Percentiles rank a stretch among this genome's conserved stretches.
Conservation (phyloP, 345 rosid species). For the Bretschneidera sinensis region DNA sequence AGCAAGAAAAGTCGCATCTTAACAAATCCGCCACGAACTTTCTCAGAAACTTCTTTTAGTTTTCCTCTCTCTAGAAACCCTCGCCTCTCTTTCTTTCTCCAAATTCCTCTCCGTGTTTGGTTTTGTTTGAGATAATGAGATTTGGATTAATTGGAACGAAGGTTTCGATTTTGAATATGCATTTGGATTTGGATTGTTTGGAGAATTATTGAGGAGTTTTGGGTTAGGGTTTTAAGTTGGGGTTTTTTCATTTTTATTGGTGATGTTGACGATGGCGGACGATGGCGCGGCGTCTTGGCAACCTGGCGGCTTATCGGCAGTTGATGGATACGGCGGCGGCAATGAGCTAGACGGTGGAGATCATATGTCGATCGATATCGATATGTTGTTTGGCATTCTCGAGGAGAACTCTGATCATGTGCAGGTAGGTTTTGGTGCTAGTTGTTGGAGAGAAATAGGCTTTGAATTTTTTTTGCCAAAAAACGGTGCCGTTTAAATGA, state of each 20-base stretch:
- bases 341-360: conserved; percentile 23
- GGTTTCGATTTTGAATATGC: background rate
- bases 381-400: conserved; percentile 27
- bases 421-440: conserved; percentile 33
- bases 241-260: conserved; percentile 3
- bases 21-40: conserved; percentile 22
- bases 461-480: background rate
- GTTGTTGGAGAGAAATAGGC: background rate
- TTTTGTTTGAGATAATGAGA: background rate
- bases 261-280: conserved; percentile 32
- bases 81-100: background rate
- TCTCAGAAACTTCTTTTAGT: conserved; percentile 18
- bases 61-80: background rate
- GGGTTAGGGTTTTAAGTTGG: too few relatives aligned
- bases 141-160: conserved; percentile 8
- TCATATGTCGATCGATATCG: conserved; percentile 39
- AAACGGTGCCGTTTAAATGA: background rate
- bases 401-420: conserved; percentile 29
- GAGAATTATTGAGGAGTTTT: background rate
- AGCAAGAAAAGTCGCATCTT: conserved; percentile 27
- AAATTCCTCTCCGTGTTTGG: background rate
- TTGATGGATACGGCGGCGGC: conserved; percentile 13
- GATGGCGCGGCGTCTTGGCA: conserved; percentile 19
- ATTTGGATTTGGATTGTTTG: background rate
- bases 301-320: conserved; percentile 17